phyloP scores from a whole-genome alignment of 2,329 filamentous ascomycete species.

The Fonsecaea pugnacius region DNA sequence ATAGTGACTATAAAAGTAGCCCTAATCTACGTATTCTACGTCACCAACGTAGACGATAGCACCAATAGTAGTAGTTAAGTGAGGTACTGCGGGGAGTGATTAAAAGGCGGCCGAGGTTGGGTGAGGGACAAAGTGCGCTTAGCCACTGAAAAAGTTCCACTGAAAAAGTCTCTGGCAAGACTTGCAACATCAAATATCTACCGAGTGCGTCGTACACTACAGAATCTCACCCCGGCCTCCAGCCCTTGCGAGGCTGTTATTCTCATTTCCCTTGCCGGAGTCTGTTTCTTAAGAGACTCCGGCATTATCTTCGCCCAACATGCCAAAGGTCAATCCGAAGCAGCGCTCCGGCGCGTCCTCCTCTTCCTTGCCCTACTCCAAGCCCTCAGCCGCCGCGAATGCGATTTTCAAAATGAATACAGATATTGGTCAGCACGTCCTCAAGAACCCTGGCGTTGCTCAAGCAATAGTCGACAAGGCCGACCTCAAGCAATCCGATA shows the following conservation, averaged over 20 bases:
- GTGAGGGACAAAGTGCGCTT: too few relatives aligned
- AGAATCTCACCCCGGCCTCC: background rate
- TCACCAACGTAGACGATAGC: too few relatives aligned
- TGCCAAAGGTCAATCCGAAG: slow-evolving; percentile 60
- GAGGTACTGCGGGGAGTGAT: too few relatives aligned
- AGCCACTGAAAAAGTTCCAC: slow-evolving; percentile 24
- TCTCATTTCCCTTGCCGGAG: background rate
- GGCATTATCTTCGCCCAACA: slow-evolving; percentile 38
- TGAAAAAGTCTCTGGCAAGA: background rate
- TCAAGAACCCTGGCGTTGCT: slow-evolving; percentile 87
- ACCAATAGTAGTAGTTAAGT: too few relatives aligned
- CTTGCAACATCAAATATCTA: background rate
- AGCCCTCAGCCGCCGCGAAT: slow-evolving; percentile 60
- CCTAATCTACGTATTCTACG: too few relatives aligned
- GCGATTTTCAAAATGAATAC: slow-evolving; percentile 98
- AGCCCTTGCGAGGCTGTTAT: slow-evolving; percentile 1
- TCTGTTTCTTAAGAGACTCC: background rate
- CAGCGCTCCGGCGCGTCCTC: slow-evolving; percentile 56
- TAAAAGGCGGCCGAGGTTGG: too few relatives aligned
- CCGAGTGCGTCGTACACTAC: background rate
- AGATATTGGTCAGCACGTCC: slow-evolving; percentile 84
- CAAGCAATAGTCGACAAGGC: slow-evolving; percentile 85
- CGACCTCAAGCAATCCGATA: slow-evolving; percentile 83
- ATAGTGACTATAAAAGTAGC: too few relatives aligned
- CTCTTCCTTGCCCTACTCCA: slow-evolving; percentile 44